These are phyloP conservation scores for Trametes cinnabarina DNA, from an alignment of 768 basidiomycete species.

Conservation along the genomic window DNA sequence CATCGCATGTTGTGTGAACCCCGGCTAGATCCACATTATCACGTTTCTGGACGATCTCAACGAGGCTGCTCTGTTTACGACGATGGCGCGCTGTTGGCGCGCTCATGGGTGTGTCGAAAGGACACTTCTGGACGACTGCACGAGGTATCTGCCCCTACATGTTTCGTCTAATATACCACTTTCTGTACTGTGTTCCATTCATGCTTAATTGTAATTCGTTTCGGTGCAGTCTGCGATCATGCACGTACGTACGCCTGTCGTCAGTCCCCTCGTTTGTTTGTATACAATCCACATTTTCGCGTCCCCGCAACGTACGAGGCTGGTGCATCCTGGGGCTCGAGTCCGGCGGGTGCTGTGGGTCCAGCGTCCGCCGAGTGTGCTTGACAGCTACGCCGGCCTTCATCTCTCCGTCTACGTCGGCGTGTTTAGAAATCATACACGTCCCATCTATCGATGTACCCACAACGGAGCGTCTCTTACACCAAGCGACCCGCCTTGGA, in stretches of 20 bases:
- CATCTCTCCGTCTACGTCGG: background rate
- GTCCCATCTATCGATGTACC: background rate
- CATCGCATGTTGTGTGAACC: background rate
- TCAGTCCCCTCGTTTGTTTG: too few species aligned
- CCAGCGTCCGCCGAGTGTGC: background rate
- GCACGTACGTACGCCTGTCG: too few species aligned
- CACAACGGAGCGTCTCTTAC: background rate
- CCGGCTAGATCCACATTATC: background rate
- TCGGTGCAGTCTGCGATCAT: too few species aligned
- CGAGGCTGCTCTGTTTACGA: background rate
- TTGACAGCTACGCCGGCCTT: background rate
- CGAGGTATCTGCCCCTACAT: conserved; percentile 4
- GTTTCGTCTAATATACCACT: conserved; percentile 14
- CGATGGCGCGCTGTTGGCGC: background rate
- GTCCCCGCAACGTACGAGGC: too few species aligned
- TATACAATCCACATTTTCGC: too few species aligned
- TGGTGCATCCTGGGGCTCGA: background rate
- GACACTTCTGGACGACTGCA: conserved; percentile 1
- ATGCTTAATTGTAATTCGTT: background rate
- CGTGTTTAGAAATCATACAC: background rate
- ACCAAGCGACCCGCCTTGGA: background rate
- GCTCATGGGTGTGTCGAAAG: background rate
- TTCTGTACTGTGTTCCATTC: background rate
- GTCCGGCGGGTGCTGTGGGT: background rate
- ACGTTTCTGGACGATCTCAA: conserved; percentile 1